Percentiles rank a stretch among this genome's conserved stretches.
Conservation (phyloP, 768 basidiomycete genomes). For the Clavulina sp. region DNA sequence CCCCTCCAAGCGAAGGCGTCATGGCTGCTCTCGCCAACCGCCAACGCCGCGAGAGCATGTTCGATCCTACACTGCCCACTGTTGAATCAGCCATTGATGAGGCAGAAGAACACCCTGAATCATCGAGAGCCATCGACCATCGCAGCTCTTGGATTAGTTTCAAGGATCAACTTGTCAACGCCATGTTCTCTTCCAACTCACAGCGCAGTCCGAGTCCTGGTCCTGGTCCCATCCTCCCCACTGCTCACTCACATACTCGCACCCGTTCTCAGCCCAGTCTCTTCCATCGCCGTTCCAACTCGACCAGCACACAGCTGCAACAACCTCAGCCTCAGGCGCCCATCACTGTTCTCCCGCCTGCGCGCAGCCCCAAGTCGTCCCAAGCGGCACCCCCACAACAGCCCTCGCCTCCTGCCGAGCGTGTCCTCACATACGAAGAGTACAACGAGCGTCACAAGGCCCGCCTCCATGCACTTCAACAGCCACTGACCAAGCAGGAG, state of each 20-base stretch:
- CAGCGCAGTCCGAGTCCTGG: too few species aligned
- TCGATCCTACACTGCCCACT: slow-evolving; percentile 16
- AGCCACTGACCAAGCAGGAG: slow-evolving; percentile 64
- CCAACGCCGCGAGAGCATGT: slow-evolving; percentile 50
- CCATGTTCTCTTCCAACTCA: too few species aligned
- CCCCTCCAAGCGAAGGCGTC: slow-evolving; percentile 50
- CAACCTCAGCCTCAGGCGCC: slow-evolving; percentile 14
- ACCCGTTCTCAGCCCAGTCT: background rate
- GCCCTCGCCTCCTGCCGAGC: slow-evolving; percentile 18
- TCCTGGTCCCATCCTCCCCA: too few species aligned
- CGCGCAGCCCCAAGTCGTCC: slow-evolving; percentile 13
- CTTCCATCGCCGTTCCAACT: background rate
- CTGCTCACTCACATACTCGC: background rate
- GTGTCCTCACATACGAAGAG: slow-evolving; percentile 72
- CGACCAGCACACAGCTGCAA: background rate
- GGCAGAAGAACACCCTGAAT: background rate
- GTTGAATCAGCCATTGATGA: slow-evolving; percentile 1
- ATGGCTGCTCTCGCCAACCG: slow-evolving; percentile 55
- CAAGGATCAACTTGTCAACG: background rate
- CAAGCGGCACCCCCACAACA: slow-evolving; percentile 10
- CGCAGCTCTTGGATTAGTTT: background rate
- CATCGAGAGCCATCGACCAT: background rate
- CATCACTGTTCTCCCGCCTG: slow-evolving; percentile 29
- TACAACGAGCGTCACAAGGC: slow-evolving; percentile 70
- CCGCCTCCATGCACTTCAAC: slow-evolving; percentile 68